Evolutionary conservation across 345 rosid genomes (phyloP).

Genomic region (Populus deltoides): DNA sequence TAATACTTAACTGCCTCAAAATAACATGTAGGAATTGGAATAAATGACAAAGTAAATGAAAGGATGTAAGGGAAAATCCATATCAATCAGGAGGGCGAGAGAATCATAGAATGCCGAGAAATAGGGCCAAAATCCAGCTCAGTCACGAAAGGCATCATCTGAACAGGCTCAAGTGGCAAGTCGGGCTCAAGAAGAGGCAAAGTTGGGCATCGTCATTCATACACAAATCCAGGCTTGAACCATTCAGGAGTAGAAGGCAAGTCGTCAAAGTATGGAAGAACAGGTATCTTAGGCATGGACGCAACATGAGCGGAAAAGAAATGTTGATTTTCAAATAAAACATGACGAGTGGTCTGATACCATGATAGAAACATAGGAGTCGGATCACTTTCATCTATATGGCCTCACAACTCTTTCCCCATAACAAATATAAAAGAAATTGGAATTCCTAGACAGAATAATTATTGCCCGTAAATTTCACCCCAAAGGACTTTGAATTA

Average conservation of each 20-base stretch:
- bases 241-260: too few species aligned
- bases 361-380: too few species aligned
- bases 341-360: too few species aligned
- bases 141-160: neutral
- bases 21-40: neutral
- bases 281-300: too few species aligned
- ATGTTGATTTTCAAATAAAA: too few species aligned
- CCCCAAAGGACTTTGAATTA: neutral
- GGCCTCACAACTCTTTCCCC: constrained; percentile 13
- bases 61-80: too few species aligned
- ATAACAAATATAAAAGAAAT: constrained; percentile 5
- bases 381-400: constrained; percentile 1
- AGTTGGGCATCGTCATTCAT: too few species aligned
- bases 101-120: neutral
- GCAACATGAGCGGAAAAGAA: too few species aligned
- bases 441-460: constrained; percentile 20
- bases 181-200: neutral
- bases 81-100: neutral
- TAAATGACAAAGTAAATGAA: too few species aligned
- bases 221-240: too few species aligned
- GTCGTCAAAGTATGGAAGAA: too few species aligned
- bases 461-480: constrained; percentile 9
- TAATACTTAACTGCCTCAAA: neutral
- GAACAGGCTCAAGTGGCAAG: neutral
- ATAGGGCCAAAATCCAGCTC: too few species aligned